These are phyloP conservation scores for Pyracantha coccinea DNA, from an alignment of 331 rosid genomes.

Conservation along the genomic window DNA sequence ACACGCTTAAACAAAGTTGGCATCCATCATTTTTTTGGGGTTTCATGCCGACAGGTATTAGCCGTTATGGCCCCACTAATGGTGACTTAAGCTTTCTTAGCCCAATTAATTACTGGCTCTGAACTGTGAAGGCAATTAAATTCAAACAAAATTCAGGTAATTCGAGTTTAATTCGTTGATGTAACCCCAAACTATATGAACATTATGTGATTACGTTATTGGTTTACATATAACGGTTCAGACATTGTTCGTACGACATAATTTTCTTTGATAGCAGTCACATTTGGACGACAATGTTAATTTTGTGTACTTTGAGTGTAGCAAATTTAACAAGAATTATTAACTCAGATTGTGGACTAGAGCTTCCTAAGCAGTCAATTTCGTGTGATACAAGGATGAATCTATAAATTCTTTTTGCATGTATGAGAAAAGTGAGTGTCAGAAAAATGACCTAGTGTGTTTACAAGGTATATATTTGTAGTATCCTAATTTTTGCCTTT, in stretches of 20 bases:
- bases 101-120: neutral
- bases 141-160: conserved; percentile 14
- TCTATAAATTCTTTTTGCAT: neutral
- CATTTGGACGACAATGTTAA: neutral
- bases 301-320: neutral
- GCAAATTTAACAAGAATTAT: neutral
- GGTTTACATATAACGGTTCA: no score
- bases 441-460: neutral
- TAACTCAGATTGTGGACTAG: neutral
- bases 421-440: conserved; percentile 28
- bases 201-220: neutral
- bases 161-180: conserved; percentile 15
- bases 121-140: neutral
- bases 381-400: conserved; percentile 12
- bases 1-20: conserved; percentile 81
- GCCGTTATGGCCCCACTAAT: conserved; percentile 57
- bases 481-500: conserved; percentile 24
- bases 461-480: conserved; percentile 9
- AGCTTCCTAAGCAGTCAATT: conserved; percentile 4
- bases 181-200: conserved; percentile 5
- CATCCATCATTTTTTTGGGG: conserved; percentile 50
- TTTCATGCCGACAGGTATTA: conserved; percentile 51
- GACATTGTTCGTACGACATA: no score
- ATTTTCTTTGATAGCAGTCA: no score
- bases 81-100: conserved; percentile 25